Conservation (phyloP, 176 grass and related monocot species). For the Musa schizocarpa region DNA sequence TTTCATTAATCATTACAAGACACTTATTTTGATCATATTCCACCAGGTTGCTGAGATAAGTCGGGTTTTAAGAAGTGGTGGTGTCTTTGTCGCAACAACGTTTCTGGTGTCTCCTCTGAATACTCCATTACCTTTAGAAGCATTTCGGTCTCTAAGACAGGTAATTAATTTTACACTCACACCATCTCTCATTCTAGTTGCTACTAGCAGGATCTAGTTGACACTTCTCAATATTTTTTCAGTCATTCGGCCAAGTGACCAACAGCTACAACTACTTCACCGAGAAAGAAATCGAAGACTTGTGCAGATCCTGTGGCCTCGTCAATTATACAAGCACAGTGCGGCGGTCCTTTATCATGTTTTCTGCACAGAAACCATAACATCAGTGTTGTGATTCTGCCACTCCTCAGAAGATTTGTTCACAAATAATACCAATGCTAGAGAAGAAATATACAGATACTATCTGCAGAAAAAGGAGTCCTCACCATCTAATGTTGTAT, state of each 20-base stretch:
- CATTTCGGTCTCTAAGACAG: conserved; percentile 60
- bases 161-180: conserved; percentile 11
- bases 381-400: neutral
- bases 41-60: conserved; percentile 88
- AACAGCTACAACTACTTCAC: conserved; percentile 84
- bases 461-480: too few relatives aligned
- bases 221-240: neutral
- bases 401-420: neutral
- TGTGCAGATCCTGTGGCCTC: conserved; percentile 78
- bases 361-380: conserved; percentile 80
- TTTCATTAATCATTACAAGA: neutral
- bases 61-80: conserved; percentile 70
- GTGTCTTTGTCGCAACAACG: conserved; percentile 80
- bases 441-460: neutral
- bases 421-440: neutral
- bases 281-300: conserved; percentile 76
- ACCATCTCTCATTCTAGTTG: neutral
- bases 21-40: neutral
- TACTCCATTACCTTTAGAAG: conserved; percentile 46
- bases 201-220: neutral
- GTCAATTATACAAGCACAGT: conserved; percentile 74
- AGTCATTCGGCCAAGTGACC: conserved; percentile 61
- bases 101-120: conserved; percentile 64
- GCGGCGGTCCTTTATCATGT: conserved; percentile 84
- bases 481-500: too few relatives aligned